These are phyloP conservation scores for Hapsidospora chrysogenum DNA, from an alignment of 495 filamentous ascomycete species.

Conservation along the genomic window DNA sequence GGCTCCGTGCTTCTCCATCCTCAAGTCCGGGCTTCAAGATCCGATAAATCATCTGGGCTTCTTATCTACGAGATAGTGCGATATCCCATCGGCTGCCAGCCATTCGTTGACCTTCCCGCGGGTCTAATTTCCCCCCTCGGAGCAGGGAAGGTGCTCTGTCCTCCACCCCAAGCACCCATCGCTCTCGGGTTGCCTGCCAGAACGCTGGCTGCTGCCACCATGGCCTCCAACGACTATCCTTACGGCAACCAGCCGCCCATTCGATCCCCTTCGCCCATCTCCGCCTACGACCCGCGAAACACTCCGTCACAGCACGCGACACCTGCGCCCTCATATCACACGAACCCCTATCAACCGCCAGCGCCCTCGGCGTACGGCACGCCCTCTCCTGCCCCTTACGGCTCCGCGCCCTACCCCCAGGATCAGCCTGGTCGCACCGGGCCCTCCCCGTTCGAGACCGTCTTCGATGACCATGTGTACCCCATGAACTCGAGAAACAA, in stretches of 20 bases:
- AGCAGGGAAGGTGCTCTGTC: too few species aligned
- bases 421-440: slow-evolving; percentile 4
- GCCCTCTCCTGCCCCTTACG: neutral
- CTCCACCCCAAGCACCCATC: too few species aligned
- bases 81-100: too few species aligned
- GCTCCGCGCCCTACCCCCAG: slow-evolving; percentile 1
- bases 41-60: too few species aligned
- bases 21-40: too few species aligned
- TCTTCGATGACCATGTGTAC: slow-evolving; percentile 47
- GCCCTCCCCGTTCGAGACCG: slow-evolving; percentile 35
- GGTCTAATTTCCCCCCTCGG: neutral
- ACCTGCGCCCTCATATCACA: neutral
- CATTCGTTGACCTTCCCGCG: too few species aligned
- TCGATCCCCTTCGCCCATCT: neutral
- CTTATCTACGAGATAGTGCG: too few species aligned
- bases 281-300: neutral
- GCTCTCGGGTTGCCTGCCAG: neutral
- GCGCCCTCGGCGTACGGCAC: slow-evolving; percentile 9
- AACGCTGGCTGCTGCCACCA: neutral
- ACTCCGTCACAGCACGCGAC: neutral
- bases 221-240: slow-evolving; percentile 4
- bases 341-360: slow-evolving; percentile 4
- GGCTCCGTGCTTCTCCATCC: too few species aligned
- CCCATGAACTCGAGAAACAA: slow-evolving; percentile 24
- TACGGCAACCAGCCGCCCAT: slow-evolving; percentile 1